Evolutionary conservation across 2,329 filamentous ascomycete species (phyloP).

Genomic region (Diaporthe australafricana): DNA sequence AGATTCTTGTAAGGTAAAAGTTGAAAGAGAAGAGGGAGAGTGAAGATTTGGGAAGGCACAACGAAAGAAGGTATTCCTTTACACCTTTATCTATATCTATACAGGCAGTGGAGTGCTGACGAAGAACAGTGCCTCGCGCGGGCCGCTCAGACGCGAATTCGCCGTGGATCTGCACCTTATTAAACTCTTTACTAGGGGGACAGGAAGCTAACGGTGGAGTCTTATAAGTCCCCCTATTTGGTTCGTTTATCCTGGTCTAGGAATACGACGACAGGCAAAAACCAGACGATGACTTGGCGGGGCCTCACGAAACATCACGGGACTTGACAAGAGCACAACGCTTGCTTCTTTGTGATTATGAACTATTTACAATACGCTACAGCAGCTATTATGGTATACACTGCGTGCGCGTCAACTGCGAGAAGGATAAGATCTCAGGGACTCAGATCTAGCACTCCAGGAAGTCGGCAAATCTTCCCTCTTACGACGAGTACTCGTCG

Average conservation of each 20-base stretch:
- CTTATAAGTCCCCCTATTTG: not conserved
- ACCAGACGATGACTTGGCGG: not conserved
- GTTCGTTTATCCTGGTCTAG: not conserved
- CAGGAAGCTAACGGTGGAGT: slow-evolving; percentile 17
- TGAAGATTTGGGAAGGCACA: not conserved
- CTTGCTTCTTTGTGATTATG: slow-evolving; percentile 4
- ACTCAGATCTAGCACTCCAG: not conserved
- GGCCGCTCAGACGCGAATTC: not conserved
- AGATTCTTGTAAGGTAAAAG: too few species aligned
- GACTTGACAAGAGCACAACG: slow-evolving; percentile 1
- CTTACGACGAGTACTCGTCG: slow-evolving; percentile 19
- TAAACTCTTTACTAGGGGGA: not conserved
- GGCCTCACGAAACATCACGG: not conserved
- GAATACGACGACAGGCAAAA: not conserved
- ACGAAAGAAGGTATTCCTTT: not conserved
- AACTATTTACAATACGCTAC: slow-evolving; percentile 10
- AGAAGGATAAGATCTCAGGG: not conserved
- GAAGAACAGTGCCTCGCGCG: not conserved
- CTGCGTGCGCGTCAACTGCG: not conserved
- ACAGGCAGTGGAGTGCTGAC: not conserved
- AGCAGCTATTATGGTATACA: not conserved
- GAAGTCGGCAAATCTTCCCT: not conserved
- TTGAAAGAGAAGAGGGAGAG: not conserved
- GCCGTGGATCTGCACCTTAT: slow-evolving; percentile 9
- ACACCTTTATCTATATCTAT: not conserved